Conservation (phyloP, 805 yeast species). For the Lipomyces oligophaga region DNA sequence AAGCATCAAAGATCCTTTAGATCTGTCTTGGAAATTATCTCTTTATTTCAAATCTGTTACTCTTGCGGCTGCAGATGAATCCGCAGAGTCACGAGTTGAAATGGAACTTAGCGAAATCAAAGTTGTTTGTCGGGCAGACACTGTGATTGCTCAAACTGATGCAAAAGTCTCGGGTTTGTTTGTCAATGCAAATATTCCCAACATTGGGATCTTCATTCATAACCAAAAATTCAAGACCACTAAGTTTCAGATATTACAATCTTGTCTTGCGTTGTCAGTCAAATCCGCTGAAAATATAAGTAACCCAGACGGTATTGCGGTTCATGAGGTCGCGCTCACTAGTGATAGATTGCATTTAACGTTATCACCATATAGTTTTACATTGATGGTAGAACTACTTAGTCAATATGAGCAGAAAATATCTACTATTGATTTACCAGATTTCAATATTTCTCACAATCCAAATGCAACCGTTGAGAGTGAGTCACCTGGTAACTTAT, state of each 20-base stretch:
- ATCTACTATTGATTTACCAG: constrained; percentile 20
- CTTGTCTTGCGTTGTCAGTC: constrained; percentile 15
- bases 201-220: constrained; percentile 6
- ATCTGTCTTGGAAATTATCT: constrained; percentile 8
- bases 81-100: constrained; percentile 8
- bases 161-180: constrained; percentile 1
- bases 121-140: constrained; percentile 7
- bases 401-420: constrained; percentile 23
- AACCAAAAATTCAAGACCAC: constrained; percentile 14
- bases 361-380: constrained; percentile 23
- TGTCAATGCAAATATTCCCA: constrained; percentile 9
- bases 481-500: too few species aligned
- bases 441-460: constrained; percentile 10
- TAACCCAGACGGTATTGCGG: background rate
- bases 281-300: constrained; percentile 6
- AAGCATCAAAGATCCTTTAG: background rate
- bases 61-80: constrained; percentile 16
- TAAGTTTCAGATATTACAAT: constrained; percentile 13
- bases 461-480: background rate
- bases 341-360: constrained; percentile 3
- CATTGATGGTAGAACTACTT: constrained; percentile 20
- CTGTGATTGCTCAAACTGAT: background rate
- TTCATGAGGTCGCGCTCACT: constrained; percentile 15
- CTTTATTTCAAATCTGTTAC: constrained; percentile 12
- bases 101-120: constrained; percentile 19